Evolutionary conservation across 495 filamentous ascomycete species (phyloP), one percentile per base, ranked within the genome.

Genomic region (Penicillium odoratum): DNA sequence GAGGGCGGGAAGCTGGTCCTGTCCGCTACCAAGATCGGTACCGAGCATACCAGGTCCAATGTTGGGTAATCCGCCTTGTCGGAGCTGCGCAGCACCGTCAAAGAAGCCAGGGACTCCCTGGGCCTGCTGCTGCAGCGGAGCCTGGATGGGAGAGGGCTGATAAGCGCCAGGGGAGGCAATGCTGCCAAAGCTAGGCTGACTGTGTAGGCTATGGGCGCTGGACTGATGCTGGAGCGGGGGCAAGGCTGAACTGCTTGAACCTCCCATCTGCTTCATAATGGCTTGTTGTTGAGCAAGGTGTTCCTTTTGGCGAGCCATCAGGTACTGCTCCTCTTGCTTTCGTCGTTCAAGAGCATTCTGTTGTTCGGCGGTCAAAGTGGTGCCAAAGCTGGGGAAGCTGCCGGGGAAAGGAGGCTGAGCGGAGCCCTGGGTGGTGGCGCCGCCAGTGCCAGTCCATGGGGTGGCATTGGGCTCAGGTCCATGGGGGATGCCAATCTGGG

Each of bases 311-410:
- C 93, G 85, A 16, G 94, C 94, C 83, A 97, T 92, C 21, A 95
- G 78, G 71, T 96, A 95, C 65, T 98, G 94, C 67, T 98, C 94
- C 67, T 98, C 94, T 69, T 98, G 94, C 78, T 98, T 98, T 25
- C 95, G 82, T 42, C 94, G 82, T 70, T 98, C 94, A 9, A 98
- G 78, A 15, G 94, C 93, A 71, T 98, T 98, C 65, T 98, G 94
- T 74, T 98, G 94, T 63, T 96, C 92, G 0, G 94, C 94, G 3
- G 94, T 98, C 61, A 98, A 77, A 11, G 95, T 98, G 15, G 95
- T 93, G n/a, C 94, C 94, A 67, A 98, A 98, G 64, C 90, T 96
- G 3, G 94, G 94, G 74, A 98, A 98, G 53, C 90, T 91, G 55
- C 84, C 89, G 9, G 93, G 91, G 66, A 98, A 96, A n/a, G 94